These are phyloP conservation scores for Vaccinium darrowii DNA, from an alignment of 148 eudicot species.

Conservation along the genomic window DNA sequence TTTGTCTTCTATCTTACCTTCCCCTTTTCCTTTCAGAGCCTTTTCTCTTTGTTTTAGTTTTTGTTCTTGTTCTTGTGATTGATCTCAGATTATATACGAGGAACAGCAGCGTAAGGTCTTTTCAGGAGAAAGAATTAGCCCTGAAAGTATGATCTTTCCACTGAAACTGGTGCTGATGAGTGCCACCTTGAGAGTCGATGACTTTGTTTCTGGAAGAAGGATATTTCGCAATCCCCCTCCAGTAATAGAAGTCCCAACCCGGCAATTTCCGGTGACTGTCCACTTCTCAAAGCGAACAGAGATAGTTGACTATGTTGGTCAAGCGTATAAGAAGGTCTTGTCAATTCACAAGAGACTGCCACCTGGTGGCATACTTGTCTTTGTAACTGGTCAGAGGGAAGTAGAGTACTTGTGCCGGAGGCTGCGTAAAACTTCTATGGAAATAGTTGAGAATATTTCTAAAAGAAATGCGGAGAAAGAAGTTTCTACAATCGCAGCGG, in stretches of 20 bases:
- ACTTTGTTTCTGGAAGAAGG: slow-evolving; percentile 57
- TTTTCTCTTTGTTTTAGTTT: background rate
- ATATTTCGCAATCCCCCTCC: slow-evolving; percentile 68
- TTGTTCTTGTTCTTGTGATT: background rate
- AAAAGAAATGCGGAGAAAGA: slow-evolving; percentile 29
- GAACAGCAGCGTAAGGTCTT: slow-evolving; percentile 48
- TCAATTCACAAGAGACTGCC: slow-evolving; percentile 87
- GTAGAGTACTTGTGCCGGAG: slow-evolving; percentile 72
- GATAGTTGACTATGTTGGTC: slow-evolving; percentile 69
- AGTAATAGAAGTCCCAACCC: slow-evolving; percentile 57
- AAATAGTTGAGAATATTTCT: slow-evolving; percentile 30
- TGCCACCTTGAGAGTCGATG: slow-evolving; percentile 86
- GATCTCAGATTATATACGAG: slow-evolving; percentile 44
- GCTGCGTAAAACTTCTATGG: slow-evolving; percentile 70
- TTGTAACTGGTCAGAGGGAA: slow-evolving; percentile 92
- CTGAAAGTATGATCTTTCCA: slow-evolving; percentile 47
- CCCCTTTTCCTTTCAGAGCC: background rate
- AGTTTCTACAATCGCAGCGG: slow-evolving; percentile 21
- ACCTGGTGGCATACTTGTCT: slow-evolving; percentile 91
- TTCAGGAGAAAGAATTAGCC: slow-evolving; percentile 45
- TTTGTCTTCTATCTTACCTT: background rate
- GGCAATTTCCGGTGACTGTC: slow-evolving; percentile 65
- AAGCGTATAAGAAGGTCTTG: slow-evolving; percentile 77
- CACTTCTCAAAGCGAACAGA: slow-evolving; percentile 85
- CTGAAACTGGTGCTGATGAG: slow-evolving; percentile 90